Base-by-base conservation (phyloP, 2,329 filamentous ascomycete species). In the Moelleriella libera region DNA sequence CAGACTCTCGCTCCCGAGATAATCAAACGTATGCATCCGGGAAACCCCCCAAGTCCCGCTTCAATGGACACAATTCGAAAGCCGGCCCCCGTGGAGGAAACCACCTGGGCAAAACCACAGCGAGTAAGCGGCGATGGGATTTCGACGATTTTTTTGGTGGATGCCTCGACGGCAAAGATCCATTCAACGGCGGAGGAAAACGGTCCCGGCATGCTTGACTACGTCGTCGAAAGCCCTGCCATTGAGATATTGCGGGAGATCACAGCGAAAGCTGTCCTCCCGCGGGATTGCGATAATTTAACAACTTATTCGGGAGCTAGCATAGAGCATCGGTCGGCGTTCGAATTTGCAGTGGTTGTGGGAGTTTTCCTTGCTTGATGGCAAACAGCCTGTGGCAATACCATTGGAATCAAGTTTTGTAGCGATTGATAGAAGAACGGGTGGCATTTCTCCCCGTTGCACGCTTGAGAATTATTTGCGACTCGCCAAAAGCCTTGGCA, bases 111-210 rank as follows among this genome's bases (percentile, higher is more conserved):
- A 74, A 74, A 49, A 80, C 78, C 6, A 77, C 82, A 7, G 85
- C 85, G 2, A 74, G 79, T 54, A 90, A 90, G 63, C 75, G 85
- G 41, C 77, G 83, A 56, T 74, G 86, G 54, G 83, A 85, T 55
- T 75, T 85, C 56, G 77, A 79, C 29, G 85, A 89, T 57, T 80
- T 88, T 47, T 88, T 88, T 58, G 83, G 87, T 6, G 77, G 78
- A 47, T 79, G 77, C 52, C 61, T 84, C 45, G 74, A 74, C 50
- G 76, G 76, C 42, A 83, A 82, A 58, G 82, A 86, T 51, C 60
- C 70, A 34, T 74, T 74, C 52, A 68, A 70, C 11, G 66, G 64
- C 31, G 62, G 63, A 37, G 63, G 66, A 41, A 80, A 80, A 59
- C 65, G 76, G 49, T 69, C 64, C 47, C 67, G 75, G 46, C 74